Evolutionary conservation across 495 filamentous ascomycete genomes (phyloP).

Genomic region (Aspergillus indologenus): DNA sequence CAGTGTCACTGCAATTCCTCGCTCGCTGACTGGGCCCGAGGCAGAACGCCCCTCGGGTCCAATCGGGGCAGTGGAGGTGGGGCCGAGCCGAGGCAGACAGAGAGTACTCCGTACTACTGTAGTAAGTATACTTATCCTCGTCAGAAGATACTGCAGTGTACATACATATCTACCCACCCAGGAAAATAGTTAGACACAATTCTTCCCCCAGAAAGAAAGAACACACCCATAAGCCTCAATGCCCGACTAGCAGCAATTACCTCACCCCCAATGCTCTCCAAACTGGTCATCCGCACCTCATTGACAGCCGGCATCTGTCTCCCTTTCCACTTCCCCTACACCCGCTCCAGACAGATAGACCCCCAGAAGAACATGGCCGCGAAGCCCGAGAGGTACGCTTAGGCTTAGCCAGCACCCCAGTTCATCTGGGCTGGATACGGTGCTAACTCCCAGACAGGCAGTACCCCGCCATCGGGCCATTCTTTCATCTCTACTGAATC

Average conservation of each 20-base stretch:
- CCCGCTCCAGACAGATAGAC: not conserved
- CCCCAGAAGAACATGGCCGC: too few relatives aligned
- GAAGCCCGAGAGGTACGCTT: not conserved
- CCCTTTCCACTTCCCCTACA: slow-evolving; percentile 11
- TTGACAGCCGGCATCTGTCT: slow-evolving; percentile 6
- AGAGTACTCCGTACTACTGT: not conserved
- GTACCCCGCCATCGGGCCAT: slow-evolving; percentile 8
- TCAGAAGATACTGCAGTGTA: not conserved
- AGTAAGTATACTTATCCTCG: not conserved
- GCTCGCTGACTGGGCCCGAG: not conserved
- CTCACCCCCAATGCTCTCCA: not conserved
- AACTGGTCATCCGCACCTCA: not conserved
- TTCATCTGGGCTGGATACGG: too few relatives aligned
- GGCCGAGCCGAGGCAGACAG: slow-evolving; percentile 2
- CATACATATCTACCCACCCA: not conserved
- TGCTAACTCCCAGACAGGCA: not conserved
- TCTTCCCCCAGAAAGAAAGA: too few relatives aligned
- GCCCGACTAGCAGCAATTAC: not conserved
- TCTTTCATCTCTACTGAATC: slow-evolving; percentile 10
- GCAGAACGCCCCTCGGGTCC: not conserved
- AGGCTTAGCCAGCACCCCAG: too few relatives aligned
- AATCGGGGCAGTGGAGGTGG: not conserved
- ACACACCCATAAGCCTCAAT: not conserved
- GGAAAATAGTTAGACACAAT: too few relatives aligned
- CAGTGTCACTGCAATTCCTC: not conserved